phyloP scores from a whole-genome alignment of 352 stramenopile species.

The Aphanomyces astaci region DNA sequence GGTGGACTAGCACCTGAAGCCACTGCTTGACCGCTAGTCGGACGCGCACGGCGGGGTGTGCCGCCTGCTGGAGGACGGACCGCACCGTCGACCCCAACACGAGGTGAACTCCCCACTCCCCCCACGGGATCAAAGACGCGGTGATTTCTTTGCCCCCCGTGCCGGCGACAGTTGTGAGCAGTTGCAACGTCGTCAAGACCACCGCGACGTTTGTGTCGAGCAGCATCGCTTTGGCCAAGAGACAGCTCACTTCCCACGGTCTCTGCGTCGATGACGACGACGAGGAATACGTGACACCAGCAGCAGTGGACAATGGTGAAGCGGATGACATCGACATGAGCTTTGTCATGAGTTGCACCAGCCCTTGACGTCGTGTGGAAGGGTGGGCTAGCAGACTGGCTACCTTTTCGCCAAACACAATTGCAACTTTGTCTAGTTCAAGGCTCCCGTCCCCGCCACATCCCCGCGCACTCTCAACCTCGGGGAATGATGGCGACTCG shows the following conservation, averaged over 20 bases:
- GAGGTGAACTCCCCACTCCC: conserved; percentile 70
- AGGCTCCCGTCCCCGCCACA: no score
- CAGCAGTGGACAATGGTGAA: no score
- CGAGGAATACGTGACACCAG: no score
- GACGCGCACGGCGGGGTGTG: conserved; percentile 54
- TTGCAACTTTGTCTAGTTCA: conserved; percentile 49
- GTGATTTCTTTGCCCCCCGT: conserved; percentile 26
- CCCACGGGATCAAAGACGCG: conserved; percentile 61
- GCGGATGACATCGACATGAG: conserved; percentile 35
- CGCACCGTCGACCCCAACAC: conserved; percentile 67
- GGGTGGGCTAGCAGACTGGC: conserved; percentile 41
- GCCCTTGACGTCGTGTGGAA: conserved; percentile 37
- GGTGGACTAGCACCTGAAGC: conserved; percentile 38
- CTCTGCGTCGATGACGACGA: conserved; percentile 38
- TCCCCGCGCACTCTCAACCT: conserved; percentile 51
- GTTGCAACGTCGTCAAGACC: conserved; percentile 43
- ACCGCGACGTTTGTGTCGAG: conserved; percentile 40
- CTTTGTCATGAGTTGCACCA: conserved; percentile 46
- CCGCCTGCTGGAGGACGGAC: conserved; percentile 61
- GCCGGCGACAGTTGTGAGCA: conserved; percentile 50
- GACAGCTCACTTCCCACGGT: conserved; percentile 62
- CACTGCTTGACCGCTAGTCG: conserved; percentile 41
- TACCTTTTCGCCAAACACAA: conserved; percentile 48
- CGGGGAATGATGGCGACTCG: conserved; percentile 21
- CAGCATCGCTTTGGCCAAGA: conserved; percentile 59